A percentile compares a stretch with the other conserved stretches of the same genome.
phyloP scores from a whole-genome alignment of 352 stramenopile genomes.

The Aphanomyces invadans region DNA sequence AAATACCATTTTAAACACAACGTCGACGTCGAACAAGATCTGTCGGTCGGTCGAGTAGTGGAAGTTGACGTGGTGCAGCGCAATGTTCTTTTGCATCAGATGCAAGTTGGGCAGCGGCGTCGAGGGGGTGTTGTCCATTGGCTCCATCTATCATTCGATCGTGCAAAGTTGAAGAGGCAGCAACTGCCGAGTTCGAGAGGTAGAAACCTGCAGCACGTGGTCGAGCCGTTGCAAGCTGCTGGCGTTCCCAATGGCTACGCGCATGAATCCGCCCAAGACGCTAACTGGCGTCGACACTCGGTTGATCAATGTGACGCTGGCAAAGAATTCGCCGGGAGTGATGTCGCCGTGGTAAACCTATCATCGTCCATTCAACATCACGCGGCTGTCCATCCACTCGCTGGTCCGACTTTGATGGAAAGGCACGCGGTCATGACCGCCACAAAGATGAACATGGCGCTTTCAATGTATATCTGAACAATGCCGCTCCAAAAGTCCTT shows the following conservation, averaged over 20 bases:
- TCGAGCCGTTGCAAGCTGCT: slow-evolving; percentile 19
- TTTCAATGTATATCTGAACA: slow-evolving; percentile 23
- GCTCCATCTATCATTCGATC: not conserved
- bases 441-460: slow-evolving; percentile 20
- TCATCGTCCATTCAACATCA: too few species aligned
- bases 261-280: slow-evolving; percentile 22
- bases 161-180: too few species aligned
- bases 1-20: not conserved
- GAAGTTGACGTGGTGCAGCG: slow-evolving; percentile 13
- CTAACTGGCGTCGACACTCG: slow-evolving; percentile 20
- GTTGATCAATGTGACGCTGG: slow-evolving; percentile 7
- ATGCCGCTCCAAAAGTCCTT: slow-evolving; percentile 24
- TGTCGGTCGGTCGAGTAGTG: slow-evolving; percentile 1
- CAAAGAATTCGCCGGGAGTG: slow-evolving; percentile 13
- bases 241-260: slow-evolving; percentile 19
- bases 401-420: slow-evolving; percentile 16
- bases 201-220: not conserved
- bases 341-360: slow-evolving; percentile 23
- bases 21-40: slow-evolving; percentile 6
- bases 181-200: too few species aligned
- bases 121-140: not conserved
- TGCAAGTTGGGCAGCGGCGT: not conserved
- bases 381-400: too few species aligned
- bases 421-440: slow-evolving; percentile 11
- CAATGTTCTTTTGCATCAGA: slow-evolving; percentile 5